Conservation (phyloP, 225 moss, liverwort and hornwort species). For the Takakia lepidozioides region DNA sequence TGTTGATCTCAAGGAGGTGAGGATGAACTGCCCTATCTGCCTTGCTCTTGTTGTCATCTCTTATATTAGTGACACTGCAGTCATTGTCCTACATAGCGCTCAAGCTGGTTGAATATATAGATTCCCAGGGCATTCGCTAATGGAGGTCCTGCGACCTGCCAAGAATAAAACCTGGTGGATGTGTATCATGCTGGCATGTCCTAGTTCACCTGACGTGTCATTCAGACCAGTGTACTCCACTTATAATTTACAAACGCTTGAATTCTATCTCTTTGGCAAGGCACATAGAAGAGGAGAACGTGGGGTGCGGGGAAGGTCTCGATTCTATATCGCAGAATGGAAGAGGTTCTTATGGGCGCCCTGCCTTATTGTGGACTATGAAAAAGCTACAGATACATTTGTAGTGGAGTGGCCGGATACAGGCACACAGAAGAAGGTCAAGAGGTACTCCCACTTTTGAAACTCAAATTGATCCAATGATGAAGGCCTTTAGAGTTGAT, state of each 20-base stretch:
- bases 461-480: too few relatives aligned
- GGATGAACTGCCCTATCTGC: too few relatives aligned
- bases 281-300: slow-evolving; percentile 56
- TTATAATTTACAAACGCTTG: background rate
- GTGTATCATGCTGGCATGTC: background rate
- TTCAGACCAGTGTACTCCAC: background rate
- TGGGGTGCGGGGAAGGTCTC: slow-evolving; percentile 64
- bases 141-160: background rate
- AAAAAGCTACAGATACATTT: slow-evolving; percentile 37
- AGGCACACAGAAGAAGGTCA: slow-evolving; percentile 19
- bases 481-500: too few relatives aligned
- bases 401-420: slow-evolving; percentile 41
- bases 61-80: too few relatives aligned
- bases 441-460: slow-evolving; percentile 27
- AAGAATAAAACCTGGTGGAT: background rate
- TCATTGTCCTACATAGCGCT: too few relatives aligned
- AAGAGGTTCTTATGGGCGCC: slow-evolving; percentile 49
- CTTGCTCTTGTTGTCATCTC: too few relatives aligned
- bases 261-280: slow-evolving; percentile 40
- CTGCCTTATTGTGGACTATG: slow-evolving; percentile 52
- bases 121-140: too few relatives aligned
- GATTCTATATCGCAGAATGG: slow-evolving; percentile 37
- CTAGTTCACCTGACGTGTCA: background rate
- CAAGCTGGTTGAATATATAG: too few relatives aligned
- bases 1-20: slow-evolving; percentile 52